Percentiles rank a stretch among this genome's conserved stretches.
Conservation (phyloP, 345 rosid genomes). For the Arabis alpina region DNA sequence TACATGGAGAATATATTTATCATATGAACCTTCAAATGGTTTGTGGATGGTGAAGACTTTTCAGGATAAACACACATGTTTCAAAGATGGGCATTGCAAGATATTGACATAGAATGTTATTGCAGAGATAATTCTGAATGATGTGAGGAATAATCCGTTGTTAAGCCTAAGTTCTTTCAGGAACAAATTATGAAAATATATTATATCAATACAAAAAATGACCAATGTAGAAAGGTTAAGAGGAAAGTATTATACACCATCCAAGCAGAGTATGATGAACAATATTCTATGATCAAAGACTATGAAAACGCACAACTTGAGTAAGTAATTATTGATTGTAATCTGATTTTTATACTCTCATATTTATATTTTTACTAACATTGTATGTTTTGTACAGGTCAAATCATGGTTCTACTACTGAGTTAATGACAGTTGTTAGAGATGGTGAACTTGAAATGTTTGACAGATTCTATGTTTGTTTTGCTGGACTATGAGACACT, state of each 20-base stretch:
- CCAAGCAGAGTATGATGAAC: neutral
- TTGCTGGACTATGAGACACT: neutral
- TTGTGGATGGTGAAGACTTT: neutral
- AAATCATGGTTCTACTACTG: neutral
- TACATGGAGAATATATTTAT: neutral
- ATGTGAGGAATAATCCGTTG: neutral
- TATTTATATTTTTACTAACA: no score
- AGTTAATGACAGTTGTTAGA: neutral
- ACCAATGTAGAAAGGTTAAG: no score
- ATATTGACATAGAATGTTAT: neutral
- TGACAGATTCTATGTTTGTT: slow-evolving; percentile 4
- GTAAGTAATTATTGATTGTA: no score
- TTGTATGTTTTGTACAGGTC: neutral
- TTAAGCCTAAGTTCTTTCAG: no score
- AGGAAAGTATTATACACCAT: neutral
- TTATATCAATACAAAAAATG: no score
- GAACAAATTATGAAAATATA: no score
- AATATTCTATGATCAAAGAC: neutral
- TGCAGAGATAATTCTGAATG: neutral
- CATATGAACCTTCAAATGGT: neutral
- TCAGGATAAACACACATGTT: neutral
- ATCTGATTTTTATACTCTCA: no score
- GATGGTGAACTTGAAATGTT: neutral
- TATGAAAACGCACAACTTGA: no score
- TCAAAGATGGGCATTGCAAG: neutral